These are phyloP conservation scores for Phytophthora nicotianae DNA, from an alignment of 352 stramenopile species.

Conservation along the genomic window DNA sequence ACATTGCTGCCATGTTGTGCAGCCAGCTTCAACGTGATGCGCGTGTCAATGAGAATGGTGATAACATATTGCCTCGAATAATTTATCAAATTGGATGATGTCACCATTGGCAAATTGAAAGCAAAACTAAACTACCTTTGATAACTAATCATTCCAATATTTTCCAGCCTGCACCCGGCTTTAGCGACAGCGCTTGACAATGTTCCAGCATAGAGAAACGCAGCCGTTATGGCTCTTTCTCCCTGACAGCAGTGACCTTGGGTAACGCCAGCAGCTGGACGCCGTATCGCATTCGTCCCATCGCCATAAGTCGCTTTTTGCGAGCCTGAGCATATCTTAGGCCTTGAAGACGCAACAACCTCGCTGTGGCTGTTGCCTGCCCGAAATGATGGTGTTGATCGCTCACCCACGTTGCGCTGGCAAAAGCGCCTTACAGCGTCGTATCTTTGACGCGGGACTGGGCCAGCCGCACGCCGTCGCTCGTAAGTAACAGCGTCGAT, in stretches of 20 bases:
- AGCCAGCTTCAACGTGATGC: conserved; percentile 1
- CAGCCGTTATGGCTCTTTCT: background rate
- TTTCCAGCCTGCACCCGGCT: conserved; percentile 14
- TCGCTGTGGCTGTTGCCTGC: background rate
- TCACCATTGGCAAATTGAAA: background rate
- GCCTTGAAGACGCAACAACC: background rate
- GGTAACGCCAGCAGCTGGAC: conserved; percentile 18
- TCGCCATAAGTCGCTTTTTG: conserved; percentile 26
- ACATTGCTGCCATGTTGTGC: background rate
- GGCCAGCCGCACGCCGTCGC: conserved; percentile 11
- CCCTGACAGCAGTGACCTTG: conserved; percentile 10
- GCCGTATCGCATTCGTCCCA: conserved; percentile 17
- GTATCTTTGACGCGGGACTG: conserved; percentile 21
- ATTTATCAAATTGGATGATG: background rate
- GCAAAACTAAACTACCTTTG: background rate
- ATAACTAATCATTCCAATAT: background rate
- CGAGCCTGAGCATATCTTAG: conserved; percentile 8
- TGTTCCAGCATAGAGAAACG: background rate
- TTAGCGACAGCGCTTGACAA: conserved; percentile 3
- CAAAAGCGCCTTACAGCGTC: conserved; percentile 22
- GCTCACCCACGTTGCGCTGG: conserved; percentile 17
- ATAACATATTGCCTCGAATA: background rate
- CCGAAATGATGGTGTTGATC: conserved; percentile 11
- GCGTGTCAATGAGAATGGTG: background rate
- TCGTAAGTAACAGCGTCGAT: conserved; percentile 16